Base-by-base conservation (phyloP, 2,329 filamentous ascomycete genomes). In the Fonsecaea monophora region DNA sequence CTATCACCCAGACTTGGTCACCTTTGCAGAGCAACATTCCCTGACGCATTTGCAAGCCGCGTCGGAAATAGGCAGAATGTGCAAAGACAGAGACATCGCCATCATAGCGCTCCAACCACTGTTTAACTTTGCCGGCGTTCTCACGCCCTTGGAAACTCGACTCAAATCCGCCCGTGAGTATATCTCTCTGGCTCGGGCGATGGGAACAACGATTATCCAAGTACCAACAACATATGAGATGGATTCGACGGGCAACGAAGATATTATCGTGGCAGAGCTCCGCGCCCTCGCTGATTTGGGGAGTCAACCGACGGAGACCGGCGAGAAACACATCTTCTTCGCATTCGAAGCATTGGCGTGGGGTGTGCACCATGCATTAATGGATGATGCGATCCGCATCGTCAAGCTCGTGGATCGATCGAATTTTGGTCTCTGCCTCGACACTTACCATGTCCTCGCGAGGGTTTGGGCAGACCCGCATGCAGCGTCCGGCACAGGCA, bases 1-100 rank as follows among this genome's bases (percentile, higher is more conserved):
- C 21, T 92, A 92, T 80, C 87, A 90, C 77, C 90, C 93, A 74
- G 91, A 94, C 75, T 82, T 94, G 2, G 80, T 86, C 65, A 86
- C 88, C 73, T 74, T 90, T n/a, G 86, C 89, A 70, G 59, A 56
- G 7, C 77, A 82, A 1, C 78, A 77, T 3, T 72, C 78, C 13
- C 73, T 80, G 10, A 83, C 82, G 70, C 82, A 88, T 50, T 73
- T 90, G 21, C 74, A 80, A 7, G 90, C 89, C 1, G 89, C 90
- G 30, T 75, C 78, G 2, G 78, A 84, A 57, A 84, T 91, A 65
- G 82, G 82, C 30, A 74, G 78, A 0, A 82, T 92, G 53, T 79
- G 77, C 66, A 65, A 70, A 50, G 62, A 72, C 1, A 68, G 76
- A 32, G 54, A 69, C 35, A 67, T 81, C 57, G 70, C 71, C 42